Percentiles rank a stretch among this genome's conserved stretches.
Conservation (phyloP, 208 protist genomes). For the Leishmania turanica region DNA sequence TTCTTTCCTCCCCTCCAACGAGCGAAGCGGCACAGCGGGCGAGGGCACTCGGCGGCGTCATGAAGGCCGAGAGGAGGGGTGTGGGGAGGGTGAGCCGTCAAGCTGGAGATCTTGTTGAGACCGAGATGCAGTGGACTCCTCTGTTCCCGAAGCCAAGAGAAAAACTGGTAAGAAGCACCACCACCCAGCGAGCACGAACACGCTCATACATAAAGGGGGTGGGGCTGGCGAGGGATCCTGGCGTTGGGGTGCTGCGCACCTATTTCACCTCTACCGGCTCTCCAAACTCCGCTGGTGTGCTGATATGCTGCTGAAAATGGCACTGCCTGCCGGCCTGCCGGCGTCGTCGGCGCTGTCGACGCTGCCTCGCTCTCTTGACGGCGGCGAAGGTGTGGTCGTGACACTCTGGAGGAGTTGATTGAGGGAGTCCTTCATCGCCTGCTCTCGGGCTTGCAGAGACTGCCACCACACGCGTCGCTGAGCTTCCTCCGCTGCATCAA, state of each 20-base stretch:
- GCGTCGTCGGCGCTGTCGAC: neutral
- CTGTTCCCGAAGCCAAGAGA: neutral
- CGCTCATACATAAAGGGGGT: neutral
- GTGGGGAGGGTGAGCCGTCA: neutral
- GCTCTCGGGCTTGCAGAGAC: conserved; percentile 22
- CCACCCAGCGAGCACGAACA: neutral
- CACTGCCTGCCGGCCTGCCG: conserved; percentile 2
- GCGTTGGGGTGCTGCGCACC: neutral
- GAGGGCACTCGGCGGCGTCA: neutral
- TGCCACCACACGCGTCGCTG: conserved; percentile 15
- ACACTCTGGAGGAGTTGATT: conserved; percentile 15
- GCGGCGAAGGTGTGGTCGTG: neutral
- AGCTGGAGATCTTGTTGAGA: neutral
- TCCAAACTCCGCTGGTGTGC: conserved; percentile 9
- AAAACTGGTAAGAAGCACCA: neutral
- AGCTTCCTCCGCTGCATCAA: neutral
- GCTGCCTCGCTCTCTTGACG: conserved; percentile 3
- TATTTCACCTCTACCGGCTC: neutral
- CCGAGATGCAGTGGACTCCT: neutral
- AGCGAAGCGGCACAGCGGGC: neutral
- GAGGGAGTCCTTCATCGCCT: conserved; percentile 27
- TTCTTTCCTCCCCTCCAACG: neutral
- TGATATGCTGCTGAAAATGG: conserved; percentile 22
- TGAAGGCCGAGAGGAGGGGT: neutral
- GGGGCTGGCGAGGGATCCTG: neutral